A percentile compares a stretch with the other conserved stretches of the same genome.
These are phyloP conservation scores for Ophiostoma fasciatum DNA, from an alignment of 2,329 filamentous ascomycete genomes.

Conservation along the genomic window DNA sequence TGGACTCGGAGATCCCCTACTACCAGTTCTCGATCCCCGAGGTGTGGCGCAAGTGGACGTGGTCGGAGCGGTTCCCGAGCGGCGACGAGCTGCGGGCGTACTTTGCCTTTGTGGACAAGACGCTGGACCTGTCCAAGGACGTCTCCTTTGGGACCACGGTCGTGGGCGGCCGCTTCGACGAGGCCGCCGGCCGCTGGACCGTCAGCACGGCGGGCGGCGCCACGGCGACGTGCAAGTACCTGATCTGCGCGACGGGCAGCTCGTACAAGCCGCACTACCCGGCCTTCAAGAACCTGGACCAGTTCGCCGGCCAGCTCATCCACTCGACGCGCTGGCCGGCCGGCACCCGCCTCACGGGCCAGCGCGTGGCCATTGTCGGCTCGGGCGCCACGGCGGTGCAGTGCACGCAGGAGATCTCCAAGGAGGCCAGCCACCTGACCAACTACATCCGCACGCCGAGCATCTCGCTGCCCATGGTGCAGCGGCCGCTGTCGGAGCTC, in stretches of 20 bases:
- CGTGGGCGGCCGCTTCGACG: conserved; percentile 24
- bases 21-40: conserved; percentile 24
- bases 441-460: conserved; percentile 46
- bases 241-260: conserved; percentile 32
- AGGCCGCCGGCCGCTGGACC: conserved; percentile 23
- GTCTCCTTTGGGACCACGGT: conserved; percentile 29
- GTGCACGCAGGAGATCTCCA: conserved; percentile 16
- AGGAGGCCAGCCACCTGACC: conserved; percentile 19
- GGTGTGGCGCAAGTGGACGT: conserved; percentile 29
- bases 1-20: conserved; percentile 21
- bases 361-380: conserved; percentile 12
- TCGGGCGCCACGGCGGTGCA: conserved; percentile 12
- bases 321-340: conserved; percentile 11
- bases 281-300: conserved; percentile 13
- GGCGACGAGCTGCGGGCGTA: conserved; percentile 28
- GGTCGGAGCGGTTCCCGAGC: conserved; percentile 24
- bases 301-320: conserved; percentile 7
- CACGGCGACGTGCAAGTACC: conserved; percentile 24
- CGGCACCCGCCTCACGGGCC: conserved; percentile 4
- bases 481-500: conserved; percentile 27
- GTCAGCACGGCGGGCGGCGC: conserved; percentile 26
- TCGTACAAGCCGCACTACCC: conserved; percentile 28
- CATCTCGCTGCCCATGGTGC: conserved; percentile 41
- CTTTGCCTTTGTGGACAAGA: conserved; percentile 30
- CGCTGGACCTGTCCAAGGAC: conserved; percentile 27